These are phyloP conservation scores for Kwoniella sp. DNA, from an alignment of 768 basidiomycete genomes.

Conservation along the genomic window DNA sequence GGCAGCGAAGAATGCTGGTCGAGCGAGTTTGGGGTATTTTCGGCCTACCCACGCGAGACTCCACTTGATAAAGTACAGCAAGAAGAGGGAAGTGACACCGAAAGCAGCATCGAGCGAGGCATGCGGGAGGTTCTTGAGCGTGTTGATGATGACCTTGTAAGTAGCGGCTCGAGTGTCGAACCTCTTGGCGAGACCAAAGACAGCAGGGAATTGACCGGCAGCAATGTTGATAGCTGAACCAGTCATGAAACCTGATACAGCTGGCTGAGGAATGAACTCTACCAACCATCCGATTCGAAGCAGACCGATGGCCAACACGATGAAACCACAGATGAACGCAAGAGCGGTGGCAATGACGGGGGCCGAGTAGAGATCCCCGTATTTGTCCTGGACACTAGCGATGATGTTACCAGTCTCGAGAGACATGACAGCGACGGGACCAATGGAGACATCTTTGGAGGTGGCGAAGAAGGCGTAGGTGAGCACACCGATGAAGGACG, in stretches of 20 bases:
- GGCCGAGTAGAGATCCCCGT: constrained; percentile 61
- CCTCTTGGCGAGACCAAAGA: constrained; percentile 77
- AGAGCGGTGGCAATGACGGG: constrained; percentile 81
- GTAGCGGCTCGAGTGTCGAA: constrained; percentile 85
- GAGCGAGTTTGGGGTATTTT: constrained; percentile 45
- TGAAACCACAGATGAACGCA: constrained; percentile 85
- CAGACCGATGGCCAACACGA: constrained; percentile 84
- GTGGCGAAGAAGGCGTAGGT: constrained; percentile 76
- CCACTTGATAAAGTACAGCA: constrained; percentile 56
- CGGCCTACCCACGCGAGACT: constrained; percentile 35
- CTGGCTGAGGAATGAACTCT: constrained; percentile 69
- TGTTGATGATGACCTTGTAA: constrained; percentile 88
- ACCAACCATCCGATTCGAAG: constrained; percentile 90
- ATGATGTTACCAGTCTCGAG: constrained; percentile 80
- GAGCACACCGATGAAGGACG: constrained; percentile 69
- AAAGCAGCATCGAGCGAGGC: constrained; percentile 83
- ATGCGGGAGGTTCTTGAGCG: constrained; percentile 72
- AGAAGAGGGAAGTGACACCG: constrained; percentile 73
- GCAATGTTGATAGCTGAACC: constrained; percentile 94
- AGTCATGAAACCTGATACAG: constrained; percentile 74
- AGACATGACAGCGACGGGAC: constrained; percentile 98
- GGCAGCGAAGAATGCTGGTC: constrained; percentile 68
- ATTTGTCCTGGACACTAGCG: constrained; percentile 61
- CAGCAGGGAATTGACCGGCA: constrained; percentile 79
- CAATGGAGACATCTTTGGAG: constrained; percentile 98